Base-by-base conservation (phyloP, 352 stramenopile genomes). In the Pythium inflatum region DNA sequence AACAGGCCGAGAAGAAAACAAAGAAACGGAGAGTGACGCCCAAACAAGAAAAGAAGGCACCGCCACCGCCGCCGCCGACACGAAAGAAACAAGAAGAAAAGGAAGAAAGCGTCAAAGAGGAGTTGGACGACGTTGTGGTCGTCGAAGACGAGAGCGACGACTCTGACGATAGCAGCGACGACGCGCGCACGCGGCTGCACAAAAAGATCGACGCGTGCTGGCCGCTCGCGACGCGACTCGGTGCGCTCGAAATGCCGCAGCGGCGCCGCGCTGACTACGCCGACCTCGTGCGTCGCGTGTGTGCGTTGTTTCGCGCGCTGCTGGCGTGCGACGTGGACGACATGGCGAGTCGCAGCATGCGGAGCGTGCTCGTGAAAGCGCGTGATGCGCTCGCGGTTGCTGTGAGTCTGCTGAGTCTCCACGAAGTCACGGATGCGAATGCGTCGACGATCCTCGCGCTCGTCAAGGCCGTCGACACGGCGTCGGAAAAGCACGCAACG, bases 331-430 rank as follows among this genome's bases (percentile, higher is more conserved):
- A 65, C 24, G 55, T 40, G 5, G 48, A 66, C 5, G 53, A 60
- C 7, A 53, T 74, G 41, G 61, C 54, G 43, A 70, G 55, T 31
- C 68, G 68, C 1, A 62, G 60, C 41, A 74, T 70, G 68, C 68
- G 68, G 28, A 74, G 68, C n/a, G 60, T 70, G 46, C 12, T 74
- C 22, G 60, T 74, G 33, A 74, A 74, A 27, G 61, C 55, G 5
- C 34, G 48, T 3, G 68, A 74, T 45, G 63, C 68, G 45, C 61
- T 74, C 8, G 60, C 68, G 18, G 68, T 74, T 2, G 68, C 68
- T 14, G 68, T 74, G 68, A 74, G 68, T 43, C 24, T 70, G 28
- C 36, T 74, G 3, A 70, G 24, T 38, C 68, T 74, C 53, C 68
- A 74, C 30, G 46, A 62, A 2, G 54, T 70, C 25, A 59, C 41